phyloP scores from a whole-genome alignment of 192 early-diverging fungal genomes.

The Umbelopsis ramanniana region DNA sequence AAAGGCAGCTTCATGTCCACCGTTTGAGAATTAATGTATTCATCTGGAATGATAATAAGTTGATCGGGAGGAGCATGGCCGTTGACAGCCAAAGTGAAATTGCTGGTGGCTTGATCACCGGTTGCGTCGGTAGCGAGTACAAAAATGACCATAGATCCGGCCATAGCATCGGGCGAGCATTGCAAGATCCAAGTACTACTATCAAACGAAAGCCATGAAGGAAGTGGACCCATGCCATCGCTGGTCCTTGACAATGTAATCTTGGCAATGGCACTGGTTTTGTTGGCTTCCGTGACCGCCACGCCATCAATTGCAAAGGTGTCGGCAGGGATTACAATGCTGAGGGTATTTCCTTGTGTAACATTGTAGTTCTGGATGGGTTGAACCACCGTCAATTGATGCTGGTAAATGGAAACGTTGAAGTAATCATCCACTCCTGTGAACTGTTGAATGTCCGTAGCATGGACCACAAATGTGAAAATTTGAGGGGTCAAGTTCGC shows the following conservation, averaged over 20 bases:
- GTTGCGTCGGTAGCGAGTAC: neutral
- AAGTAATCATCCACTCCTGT: conserved; percentile 2
- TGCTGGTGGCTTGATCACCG: neutral
- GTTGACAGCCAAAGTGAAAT: neutral
- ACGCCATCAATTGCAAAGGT: neutral
- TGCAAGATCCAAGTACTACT: neutral
- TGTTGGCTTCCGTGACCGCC: neutral
- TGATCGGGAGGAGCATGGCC: neutral
- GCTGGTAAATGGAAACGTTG: conserved; percentile 9
- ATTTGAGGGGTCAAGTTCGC: neutral
- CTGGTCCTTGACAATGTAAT: neutral
- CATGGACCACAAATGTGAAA: neutral
- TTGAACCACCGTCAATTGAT: neutral
- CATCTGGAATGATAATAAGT: conserved; percentile 1
- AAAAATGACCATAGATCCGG: neutral
- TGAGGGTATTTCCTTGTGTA: neutral
- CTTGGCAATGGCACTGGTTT: neutral
- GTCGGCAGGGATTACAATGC: neutral
- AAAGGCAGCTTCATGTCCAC: neutral
- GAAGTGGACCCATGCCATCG: neutral
- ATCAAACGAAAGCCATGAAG: conserved; percentile 3
- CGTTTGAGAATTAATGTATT: neutral
- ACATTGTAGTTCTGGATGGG: neutral
- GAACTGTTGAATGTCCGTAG: neutral
- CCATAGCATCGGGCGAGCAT: neutral